A percentile compares a stretch with the other conserved stretches of the same genome.
phyloP scores from a whole-genome alignment of 192 early-diverging fungal species.

The Coemansia sp. region DNA sequence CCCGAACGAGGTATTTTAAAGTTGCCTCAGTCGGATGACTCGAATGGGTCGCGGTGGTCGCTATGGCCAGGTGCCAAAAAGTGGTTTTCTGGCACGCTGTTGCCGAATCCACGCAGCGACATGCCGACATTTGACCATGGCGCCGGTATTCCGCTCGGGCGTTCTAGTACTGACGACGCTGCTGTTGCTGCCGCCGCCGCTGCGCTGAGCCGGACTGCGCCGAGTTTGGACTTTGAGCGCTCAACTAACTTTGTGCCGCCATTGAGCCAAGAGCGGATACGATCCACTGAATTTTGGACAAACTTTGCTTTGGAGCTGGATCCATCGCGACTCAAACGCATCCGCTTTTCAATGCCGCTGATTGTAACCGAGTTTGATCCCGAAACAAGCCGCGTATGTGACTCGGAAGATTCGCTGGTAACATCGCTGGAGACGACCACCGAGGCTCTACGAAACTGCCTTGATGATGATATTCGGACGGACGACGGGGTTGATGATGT shows the following conservation, averaged over 20 bases:
- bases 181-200: background rate
- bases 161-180: background rate
- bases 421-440: conserved; percentile 26
- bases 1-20: conserved; percentile 53
- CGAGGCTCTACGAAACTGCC: background rate
- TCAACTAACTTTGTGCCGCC: conserved; percentile 46
- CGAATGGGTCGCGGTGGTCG: conserved; percentile 39
- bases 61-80: conserved; percentile 50
- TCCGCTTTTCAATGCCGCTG: conserved; percentile 57
- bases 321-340: conserved; percentile 44
- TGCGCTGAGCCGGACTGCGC: conserved; percentile 32
- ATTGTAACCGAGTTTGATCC: conserved; percentile 55
- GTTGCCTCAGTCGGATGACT: conserved; percentile 31
- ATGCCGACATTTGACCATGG: conserved; percentile 39
- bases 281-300: conserved; percentile 54
- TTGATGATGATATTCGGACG: background rate
- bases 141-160: conserved; percentile 41
- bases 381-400: conserved; percentile 33
- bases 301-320: conserved; percentile 53
- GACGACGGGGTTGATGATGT: background rate
- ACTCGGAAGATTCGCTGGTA: conserved; percentile 13
- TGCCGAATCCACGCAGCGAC: conserved; percentile 8
- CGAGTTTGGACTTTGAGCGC: conserved; percentile 52
- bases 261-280: conserved; percentile 53
- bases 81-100: conserved; percentile 34